These are phyloP conservation scores for Dipteronia sinensis DNA, from an alignment of 345 rosid genomes.

Conservation along the genomic window DNA sequence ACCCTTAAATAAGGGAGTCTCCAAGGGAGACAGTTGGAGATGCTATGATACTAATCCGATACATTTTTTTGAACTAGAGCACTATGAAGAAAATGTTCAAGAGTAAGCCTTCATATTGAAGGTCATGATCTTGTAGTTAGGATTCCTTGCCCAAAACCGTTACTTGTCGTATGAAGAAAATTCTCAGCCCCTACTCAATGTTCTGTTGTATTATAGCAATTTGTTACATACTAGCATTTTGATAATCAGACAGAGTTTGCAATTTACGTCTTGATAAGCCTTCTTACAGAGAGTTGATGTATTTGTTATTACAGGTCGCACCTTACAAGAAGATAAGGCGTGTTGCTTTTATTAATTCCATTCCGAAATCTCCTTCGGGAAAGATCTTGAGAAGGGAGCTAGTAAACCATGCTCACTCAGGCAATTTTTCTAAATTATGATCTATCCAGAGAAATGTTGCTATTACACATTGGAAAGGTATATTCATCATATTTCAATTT, in stretches of 20 bases:
- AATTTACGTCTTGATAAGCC: neutral
- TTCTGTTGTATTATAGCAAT: too few species aligned
- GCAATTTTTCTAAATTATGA: slow-evolving; percentile 45
- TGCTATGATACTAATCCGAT: neutral
- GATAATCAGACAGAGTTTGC: too few species aligned
- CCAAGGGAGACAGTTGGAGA: too few species aligned
- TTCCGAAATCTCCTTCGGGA: slow-evolving; percentile 79
- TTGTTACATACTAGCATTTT: too few species aligned
- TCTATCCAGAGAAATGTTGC: neutral
- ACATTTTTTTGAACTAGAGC: neutral
- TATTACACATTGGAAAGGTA: neutral
- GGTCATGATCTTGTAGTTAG: too few species aligned
- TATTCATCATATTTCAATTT: neutral
- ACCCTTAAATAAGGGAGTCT: too few species aligned
- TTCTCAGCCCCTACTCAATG: too few species aligned
- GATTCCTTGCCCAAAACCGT: too few species aligned
- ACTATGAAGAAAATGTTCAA: too few species aligned
- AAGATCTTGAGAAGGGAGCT: slow-evolving; percentile 84
- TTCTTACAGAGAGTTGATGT: neutral
- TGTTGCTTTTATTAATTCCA: slow-evolving; percentile 67
- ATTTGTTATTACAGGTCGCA: slow-evolving; percentile 61
- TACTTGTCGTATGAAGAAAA: too few species aligned
- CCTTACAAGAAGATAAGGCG: slow-evolving; percentile 85
- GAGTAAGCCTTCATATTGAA: too few species aligned
- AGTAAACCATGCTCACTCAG: slow-evolving; percentile 39